phyloP scores from a whole-genome alignment of 163 green algal species.

The Chlamydomonas reinhardtii region DNA sequence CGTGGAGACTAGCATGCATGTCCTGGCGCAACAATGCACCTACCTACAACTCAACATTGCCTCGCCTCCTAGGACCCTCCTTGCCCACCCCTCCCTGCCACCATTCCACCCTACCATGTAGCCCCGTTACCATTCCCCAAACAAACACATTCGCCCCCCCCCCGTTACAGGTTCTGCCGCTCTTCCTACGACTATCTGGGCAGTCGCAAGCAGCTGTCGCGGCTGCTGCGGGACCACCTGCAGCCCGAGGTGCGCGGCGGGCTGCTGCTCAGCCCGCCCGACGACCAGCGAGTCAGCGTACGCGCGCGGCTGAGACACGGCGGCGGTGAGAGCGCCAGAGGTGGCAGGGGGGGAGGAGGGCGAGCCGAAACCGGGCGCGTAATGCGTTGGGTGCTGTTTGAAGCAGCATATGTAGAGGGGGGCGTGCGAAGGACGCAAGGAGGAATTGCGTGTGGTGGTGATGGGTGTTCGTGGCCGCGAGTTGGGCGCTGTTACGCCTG shows the following conservation, averaged over 20 bases:
- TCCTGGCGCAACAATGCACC: too few relatives aligned
- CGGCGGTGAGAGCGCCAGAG: neutral
- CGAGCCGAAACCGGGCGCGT: too few relatives aligned
- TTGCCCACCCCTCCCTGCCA: too few relatives aligned
- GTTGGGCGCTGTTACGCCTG: too few relatives aligned
- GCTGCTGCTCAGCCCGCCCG: slow-evolving; percentile 34
- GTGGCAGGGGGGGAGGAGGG: neutral
- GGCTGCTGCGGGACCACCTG: slow-evolving; percentile 29
- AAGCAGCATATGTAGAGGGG: too few relatives aligned
- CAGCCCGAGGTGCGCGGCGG: neutral
- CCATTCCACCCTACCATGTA: neutral
- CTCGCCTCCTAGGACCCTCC: too few relatives aligned
- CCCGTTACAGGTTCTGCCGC: slow-evolving; percentile 6
- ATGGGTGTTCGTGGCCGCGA: too few relatives aligned
- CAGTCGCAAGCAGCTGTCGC: slow-evolving; percentile 11
- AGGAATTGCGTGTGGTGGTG: too few relatives aligned
- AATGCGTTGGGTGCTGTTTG: too few relatives aligned
- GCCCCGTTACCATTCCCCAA: neutral
- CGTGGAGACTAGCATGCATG: too few relatives aligned
- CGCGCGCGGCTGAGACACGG: slow-evolving; percentile 7
- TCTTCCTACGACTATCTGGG: slow-evolving; percentile 36
- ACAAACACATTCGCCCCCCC: neutral
- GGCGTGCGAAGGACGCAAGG: too few relatives aligned
- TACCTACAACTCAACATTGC: too few relatives aligned
- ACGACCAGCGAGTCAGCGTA: slow-evolving; percentile 34